Evolutionary conservation across 2,329 filamentous ascomycete species (phyloP), one percentile per base, ranked within the genome.

Genomic region (Nemania diffusa): DNA sequence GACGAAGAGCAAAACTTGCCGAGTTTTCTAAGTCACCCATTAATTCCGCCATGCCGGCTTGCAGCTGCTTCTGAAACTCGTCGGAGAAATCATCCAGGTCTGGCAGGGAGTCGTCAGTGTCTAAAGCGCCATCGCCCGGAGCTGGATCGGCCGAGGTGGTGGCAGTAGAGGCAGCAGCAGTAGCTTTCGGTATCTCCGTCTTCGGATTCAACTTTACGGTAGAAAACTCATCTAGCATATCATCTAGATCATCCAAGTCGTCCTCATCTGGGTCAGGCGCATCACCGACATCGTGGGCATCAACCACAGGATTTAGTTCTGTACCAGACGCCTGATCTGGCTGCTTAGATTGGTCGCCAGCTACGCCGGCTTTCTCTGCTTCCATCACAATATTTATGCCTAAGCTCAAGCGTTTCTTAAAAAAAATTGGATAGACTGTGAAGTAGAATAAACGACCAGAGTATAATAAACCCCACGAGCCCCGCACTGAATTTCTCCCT

Each of bases 171-270:
- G 77, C 40, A 11, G 77, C 46, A 17, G 63, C 27, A 46, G 64
- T 20, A 11, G 62, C 0, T 42, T 58, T 65, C 63, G 62, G 61
- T 73, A 62, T 67, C 78, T 75, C 24, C 78, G 76, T 26, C 77
- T 83, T 85, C 73, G 80, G 76, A 72, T 87, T 82, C 65, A 90
- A 74, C 72, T 90, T 89, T 58, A 85, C 84, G 29, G 91, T 81
- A 48, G 91, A 90, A 81, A 99, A 99, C 71, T 97, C 92, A 77
- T 97, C 93, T 27, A 99, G 90, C 80, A 98, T 91, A 74, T 98
- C 95, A 80, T 99, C 96, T 51, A 99, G 84, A 75, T 98, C 96
- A 76, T 97, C 92, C 22, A 96, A 83, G 73, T 96, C 92, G 79
- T 96, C 96, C 80, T 97, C 94, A 72, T 98, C 95, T 6, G 94